These are phyloP conservation scores for Aspergillus bridgeri DNA, from an alignment of 495 filamentous ascomycete genomes.

Conservation along the genomic window DNA sequence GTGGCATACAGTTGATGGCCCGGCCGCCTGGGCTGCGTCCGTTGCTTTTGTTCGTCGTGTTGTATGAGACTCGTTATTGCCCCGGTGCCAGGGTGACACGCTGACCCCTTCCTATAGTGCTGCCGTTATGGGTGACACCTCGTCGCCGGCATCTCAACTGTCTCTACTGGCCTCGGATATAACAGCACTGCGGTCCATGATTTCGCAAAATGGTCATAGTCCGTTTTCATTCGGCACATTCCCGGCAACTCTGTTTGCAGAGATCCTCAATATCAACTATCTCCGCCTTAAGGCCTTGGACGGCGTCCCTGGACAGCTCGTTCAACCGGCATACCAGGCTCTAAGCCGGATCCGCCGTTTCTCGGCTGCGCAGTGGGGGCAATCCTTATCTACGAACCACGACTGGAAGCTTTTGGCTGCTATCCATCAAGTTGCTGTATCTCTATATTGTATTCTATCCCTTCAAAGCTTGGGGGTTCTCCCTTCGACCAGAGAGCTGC, in stretches of 20 bases:
- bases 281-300: neutral
- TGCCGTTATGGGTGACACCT: slow-evolving; percentile 2
- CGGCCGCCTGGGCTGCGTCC: slow-evolving; percentile 14
- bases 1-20: slow-evolving; percentile 18
- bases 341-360: neutral
- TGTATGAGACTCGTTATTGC: slow-evolving; percentile 12
- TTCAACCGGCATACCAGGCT: neutral
- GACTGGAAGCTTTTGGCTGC: slow-evolving; percentile 18
- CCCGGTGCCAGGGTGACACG: neutral
- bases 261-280: slow-evolving; percentile 8
- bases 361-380: slow-evolving; percentile 21
- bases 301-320: neutral
- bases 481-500: slow-evolving; percentile 9
- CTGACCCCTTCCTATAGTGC: neutral
- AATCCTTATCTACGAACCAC: slow-evolving; percentile 13
- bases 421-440: slow-evolving; percentile 24
- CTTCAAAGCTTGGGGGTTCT: slow-evolving; percentile 27
- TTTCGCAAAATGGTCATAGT: neutral
- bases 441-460: slow-evolving; percentile 30
- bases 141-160: neutral
- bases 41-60: slow-evolving; percentile 21
- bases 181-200: neutral
- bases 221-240: neutral
- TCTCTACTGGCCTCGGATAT: neutral
- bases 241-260: slow-evolving; percentile 4